Base-by-base conservation (phyloP, 1,139 yeast species). In the Magnusiomyces magnusii region DNA sequence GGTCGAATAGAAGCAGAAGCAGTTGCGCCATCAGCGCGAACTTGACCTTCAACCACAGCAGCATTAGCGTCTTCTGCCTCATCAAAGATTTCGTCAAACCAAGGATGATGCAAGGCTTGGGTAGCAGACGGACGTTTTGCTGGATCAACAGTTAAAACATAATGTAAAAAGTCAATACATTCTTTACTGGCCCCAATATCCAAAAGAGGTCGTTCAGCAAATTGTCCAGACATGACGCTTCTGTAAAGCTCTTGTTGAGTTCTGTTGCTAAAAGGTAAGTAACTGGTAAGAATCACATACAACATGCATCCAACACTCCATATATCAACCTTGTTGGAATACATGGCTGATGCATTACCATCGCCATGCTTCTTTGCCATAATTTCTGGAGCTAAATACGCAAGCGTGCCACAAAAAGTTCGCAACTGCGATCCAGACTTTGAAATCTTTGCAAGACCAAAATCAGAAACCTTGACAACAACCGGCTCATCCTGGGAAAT, bases 231-330 rank as follows among this genome's bases (percentile, higher is more conserved):
- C 59, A 82, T 80, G 49, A 92, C 91, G 67, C 87, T 87, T 56
- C 80, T 80, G 72, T 88, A 89, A 70, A 93, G 77, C 63, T 87
- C 88, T 28, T 88, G 92, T 68, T 92, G 98, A 0, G 97, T 89
- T 58, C 86, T 81, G 0, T 97, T 97, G 69, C 92, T 90, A 69
- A 93, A 93, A 1, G 99, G 99, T 60, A 92, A 75, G 76, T 90
- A 97, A 0, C 95, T 93, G 0, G 98, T 92, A 58, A 93, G 74
- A 47, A 92, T 82, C 13, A 93, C 98, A 73, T 90, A 93, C 0
- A 91, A 86, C 42, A 93, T 75, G 71, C 99, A 93, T 0, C 98
- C 97, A 61, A 90, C 78, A 2, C 97, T 89, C 99, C 99, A 93
- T 78, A 93, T 88, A 71, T 93, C 99, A 3, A 92, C 98, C 61